Conservation (phyloP, 768 basidiomycete species). For the Tricholoma sp. region DNA sequence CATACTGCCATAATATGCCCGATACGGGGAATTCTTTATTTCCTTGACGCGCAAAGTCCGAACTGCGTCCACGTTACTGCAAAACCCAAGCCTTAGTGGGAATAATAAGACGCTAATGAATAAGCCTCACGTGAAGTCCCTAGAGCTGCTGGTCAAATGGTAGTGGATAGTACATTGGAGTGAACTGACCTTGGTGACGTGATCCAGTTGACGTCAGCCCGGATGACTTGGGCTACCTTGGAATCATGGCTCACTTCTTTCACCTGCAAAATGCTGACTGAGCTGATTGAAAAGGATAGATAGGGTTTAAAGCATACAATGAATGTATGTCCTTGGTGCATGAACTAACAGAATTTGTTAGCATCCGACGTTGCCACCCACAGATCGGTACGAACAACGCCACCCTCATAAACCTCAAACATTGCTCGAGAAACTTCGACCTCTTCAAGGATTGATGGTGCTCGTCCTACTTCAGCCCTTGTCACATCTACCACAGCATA, state of each 20-base stretch:
- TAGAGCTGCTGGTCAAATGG: conserved; percentile 17
- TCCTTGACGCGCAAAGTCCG: conserved; percentile 72
- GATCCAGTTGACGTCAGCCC: conserved; percentile 80
- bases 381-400: conserved; percentile 47
- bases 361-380: background rate
- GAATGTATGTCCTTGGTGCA: conserved; percentile 83
- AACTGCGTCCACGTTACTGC: conserved; percentile 70
- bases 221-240: conserved; percentile 62
- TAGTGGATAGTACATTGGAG: background rate
- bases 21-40: conserved; percentile 48
- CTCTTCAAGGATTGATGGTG: conserved; percentile 62
- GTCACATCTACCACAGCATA: conserved; percentile 71
- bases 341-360: conserved; percentile 46
- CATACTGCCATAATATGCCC: conserved; percentile 71
- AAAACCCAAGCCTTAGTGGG: conserved; percentile 1
- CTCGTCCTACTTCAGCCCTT: conserved; percentile 26
- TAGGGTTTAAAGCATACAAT: conserved; percentile 41
- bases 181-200: conserved; percentile 58
- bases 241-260: conserved; percentile 78
- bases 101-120: background rate
- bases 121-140: conserved; percentile 66
- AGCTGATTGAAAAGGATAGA: background rate
- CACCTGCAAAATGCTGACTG: conserved; percentile 38
- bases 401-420: conserved; percentile 89
- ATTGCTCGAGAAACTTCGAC: conserved; percentile 77